phyloP scores from a whole-genome alignment of 306 rosid species.

The Cucurbita maxima region DNA sequence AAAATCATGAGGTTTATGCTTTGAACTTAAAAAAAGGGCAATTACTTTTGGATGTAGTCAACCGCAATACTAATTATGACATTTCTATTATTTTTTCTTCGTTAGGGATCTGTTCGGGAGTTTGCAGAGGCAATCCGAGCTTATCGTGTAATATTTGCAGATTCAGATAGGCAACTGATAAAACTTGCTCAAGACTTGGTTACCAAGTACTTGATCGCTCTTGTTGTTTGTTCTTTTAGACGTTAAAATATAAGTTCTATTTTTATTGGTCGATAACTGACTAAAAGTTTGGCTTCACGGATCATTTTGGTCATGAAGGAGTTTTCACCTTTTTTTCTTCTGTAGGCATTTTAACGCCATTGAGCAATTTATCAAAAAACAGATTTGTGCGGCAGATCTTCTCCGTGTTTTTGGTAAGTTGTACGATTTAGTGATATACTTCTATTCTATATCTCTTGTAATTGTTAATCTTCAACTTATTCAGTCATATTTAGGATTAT shows the following conservation, averaged over 20 bases:
- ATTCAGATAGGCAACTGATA: conserved; percentile 53
- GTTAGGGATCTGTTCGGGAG: conserved; percentile 53
- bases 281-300: conserved; percentile 1
- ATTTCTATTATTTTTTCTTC: conserved; percentile 3
- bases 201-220: conserved; percentile 31
- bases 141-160: conserved; percentile 61
- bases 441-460: neutral
- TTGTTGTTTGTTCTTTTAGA: conserved; percentile 2
- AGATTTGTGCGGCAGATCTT: conserved; percentile 39
- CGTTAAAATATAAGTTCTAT: neutral
- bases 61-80: neutral
- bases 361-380: conserved; percentile 41
- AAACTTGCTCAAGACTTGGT: conserved; percentile 45
- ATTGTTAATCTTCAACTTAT: neutral
- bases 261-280: conserved; percentile 1
- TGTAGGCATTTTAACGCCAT: conserved; percentile 34
- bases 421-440: neutral
- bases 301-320: neutral
- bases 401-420: conserved; percentile 60
- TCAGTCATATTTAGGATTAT: neutral
- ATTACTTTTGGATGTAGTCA: neutral
- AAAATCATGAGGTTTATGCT: neutral
- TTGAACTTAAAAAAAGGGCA: neutral
- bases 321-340: neutral
- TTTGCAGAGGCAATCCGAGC: conserved; percentile 64